Evolutionary conservation across 2,329 filamentous ascomycete species (phyloP).

Genomic region (Ilyonectria robusta): DNA sequence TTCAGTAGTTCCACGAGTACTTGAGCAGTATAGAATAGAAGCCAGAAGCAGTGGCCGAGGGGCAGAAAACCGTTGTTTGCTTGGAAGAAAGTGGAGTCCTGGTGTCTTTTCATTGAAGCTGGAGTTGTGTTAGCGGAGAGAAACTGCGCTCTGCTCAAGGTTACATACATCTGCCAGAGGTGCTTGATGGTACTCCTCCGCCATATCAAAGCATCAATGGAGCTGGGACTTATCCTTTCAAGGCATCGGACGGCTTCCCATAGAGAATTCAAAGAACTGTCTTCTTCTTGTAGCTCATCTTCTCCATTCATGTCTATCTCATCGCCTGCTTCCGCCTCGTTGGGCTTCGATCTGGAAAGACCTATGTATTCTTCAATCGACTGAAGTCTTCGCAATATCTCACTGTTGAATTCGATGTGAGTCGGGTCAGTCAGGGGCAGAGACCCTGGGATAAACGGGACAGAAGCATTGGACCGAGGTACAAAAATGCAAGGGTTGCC

Average conservation of each 20-base stretch:
- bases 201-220: conserved; percentile 3
- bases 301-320: conserved; percentile 4
- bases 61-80: conserved; percentile 58
- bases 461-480: conserved; percentile 17
- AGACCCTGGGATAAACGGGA: not conserved
- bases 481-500: conserved; percentile 21
- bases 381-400: conserved; percentile 10
- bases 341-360: not conserved
- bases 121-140: not conserved
- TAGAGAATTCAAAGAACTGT: not conserved
- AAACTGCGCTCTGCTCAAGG: not conserved
- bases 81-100: conserved; percentile 60
- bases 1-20: conserved; percentile 51
- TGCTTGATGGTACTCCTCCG: conserved; percentile 14
- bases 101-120: conserved; percentile 62
- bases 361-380: conserved; percentile 20
- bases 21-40: conserved; percentile 60
- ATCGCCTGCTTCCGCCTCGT: not conserved
- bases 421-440: conserved; percentile 9
- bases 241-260: conserved; percentile 17
- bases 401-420: conserved; percentile 21
- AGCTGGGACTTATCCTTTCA: not conserved
- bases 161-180: conserved; percentile 17
- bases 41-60: conserved; percentile 60
- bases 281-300: not conserved